Base-by-base conservation (phyloP, 2,329 filamentous ascomycete species). In the Pseudophaeomoniella oleicola region DNA sequence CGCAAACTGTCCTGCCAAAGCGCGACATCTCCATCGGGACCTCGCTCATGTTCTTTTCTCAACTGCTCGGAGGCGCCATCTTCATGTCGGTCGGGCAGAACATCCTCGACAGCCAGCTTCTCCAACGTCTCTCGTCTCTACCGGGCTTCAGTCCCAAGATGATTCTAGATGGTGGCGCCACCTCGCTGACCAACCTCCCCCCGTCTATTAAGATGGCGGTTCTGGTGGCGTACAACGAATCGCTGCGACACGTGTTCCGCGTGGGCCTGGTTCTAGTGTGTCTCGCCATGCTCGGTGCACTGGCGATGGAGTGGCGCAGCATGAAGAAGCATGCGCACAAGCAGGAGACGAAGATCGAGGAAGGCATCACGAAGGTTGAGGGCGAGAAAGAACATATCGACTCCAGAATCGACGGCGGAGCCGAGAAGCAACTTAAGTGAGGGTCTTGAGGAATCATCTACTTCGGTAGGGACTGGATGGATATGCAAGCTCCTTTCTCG, bases 11-110 rank as follows among this genome's bases (percentile, higher is more conserved):
- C 9, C 45, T 56, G 2, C 39, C 46, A 9, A 40, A 42, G 10
- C 36, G 46, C 11, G 51, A 56, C 34, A 47, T 55, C 4, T 35
- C 47, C 5, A 46, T 43, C n/a, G 49, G 49, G n/a, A 39, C 41
- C 11, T 34, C 39, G 5, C 30, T 44, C 32, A 48, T 50, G 36
- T 47, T 44, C 39, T 50, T 47, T 36, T 37, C 30, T 19, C 45
- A 47, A 30, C 37, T 35, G 10, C 29, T 47, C 1, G 43, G 43
- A 14, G 44, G 43, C 17, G 42, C 47, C 6, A 40, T 39, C 22
- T 43, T 38, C 39, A 38, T 16, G 16, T 43, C 43, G 9, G 39
- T 47, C 34, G 39, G 42, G 1, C 38, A 51, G 33, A 43, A 36
- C 14, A 22, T 49, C 2, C 39, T 49, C 18, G 30, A 38, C 14